Base-by-base conservation (phyloP, 2,329 filamentous ascomycete species). In the Seiridium unicorne region DNA sequence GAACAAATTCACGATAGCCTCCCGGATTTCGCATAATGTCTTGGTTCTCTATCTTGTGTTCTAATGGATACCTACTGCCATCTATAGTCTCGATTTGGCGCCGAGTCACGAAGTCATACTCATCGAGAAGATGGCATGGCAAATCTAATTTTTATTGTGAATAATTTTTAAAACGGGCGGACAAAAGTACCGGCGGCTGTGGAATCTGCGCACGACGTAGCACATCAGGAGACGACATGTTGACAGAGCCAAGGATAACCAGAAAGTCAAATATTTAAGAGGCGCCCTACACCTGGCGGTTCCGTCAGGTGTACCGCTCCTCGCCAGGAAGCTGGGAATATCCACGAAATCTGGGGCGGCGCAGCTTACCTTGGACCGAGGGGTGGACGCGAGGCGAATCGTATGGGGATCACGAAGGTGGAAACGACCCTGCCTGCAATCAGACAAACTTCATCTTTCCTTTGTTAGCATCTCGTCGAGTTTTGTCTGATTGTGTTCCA, bases 121-220 rank as follows among this genome's bases (percentile, higher is more conserved):
- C 61, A 65, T 63, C 55, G 55, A 63, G 62, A 60, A 61, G 62
- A 63, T 63, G 64, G 64, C 65, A 65, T 64, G 66, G 60, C 66
- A 59, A 66, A 70, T 72, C 66, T 73, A 72, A 71, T 71, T 64
- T 68, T 68, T 73, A 71, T 71, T 72, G 69, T 72, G 65, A 68
- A 72, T 70, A 70, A 67, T 68, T 61, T 57, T 61, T 62, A 58
- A 60, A 26, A 13, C 8, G 54, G n/a, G 46, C 10, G 46, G 31
- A 6, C 32, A 35, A 35, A 32, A 26, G 18, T 51, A 51, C 48
- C 48, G 48, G 48, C 48, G 48, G 32, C 49, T 38, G 49, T 9
- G 35, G 49, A 53, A 44, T 36, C 40, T 26, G 38, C 13, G 40
- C 38, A 9, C 38, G 31, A 46, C 36, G 5, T 56, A 18, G 53